These are phyloP conservation scores for Usnea hakonensis DNA, from an alignment of 495 filamentous ascomycete genomes.

Conservation along the genomic window DNA sequence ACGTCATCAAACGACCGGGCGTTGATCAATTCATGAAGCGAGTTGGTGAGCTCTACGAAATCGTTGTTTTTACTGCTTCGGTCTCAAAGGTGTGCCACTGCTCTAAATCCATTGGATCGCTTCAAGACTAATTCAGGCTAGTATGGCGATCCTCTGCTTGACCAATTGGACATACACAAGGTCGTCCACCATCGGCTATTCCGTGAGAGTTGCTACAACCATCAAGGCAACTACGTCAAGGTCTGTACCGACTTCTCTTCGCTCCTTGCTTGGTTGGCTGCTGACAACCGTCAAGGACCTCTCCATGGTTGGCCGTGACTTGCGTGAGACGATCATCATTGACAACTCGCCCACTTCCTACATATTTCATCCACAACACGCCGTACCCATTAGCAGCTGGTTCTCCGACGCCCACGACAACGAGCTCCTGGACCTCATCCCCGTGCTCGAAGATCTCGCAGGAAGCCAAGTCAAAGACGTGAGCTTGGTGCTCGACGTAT, in stretches of 20 bases:
- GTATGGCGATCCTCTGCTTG: slow-evolving; percentile 94
- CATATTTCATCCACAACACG: slow-evolving; percentile 98
- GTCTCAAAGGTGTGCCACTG: slow-evolving; percentile 77
- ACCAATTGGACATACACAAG: slow-evolving; percentile 95
- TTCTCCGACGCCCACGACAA: slow-evolving; percentile 99
- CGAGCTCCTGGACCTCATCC: slow-evolving; percentile 94
- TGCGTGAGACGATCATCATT: slow-evolving; percentile 98
- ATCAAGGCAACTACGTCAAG: slow-evolving; percentile 99
- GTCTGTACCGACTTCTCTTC: slow-evolving; percentile 31
- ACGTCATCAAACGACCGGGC: slow-evolving; percentile 96
- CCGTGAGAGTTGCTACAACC: slow-evolving; percentile 97
- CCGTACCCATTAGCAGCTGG: slow-evolving; percentile 99
- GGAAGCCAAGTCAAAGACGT: slow-evolving; percentile 83
- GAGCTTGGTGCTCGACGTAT: slow-evolving; percentile 94
- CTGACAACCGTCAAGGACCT: slow-evolving; percentile 53
- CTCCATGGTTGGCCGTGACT: slow-evolving; percentile 90
- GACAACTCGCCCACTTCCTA: slow-evolving; percentile 99
- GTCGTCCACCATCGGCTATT: slow-evolving; percentile 96
- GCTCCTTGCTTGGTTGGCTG: not conserved
- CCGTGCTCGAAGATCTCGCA: slow-evolving; percentile 95
- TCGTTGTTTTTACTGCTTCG: slow-evolving; percentile 97
- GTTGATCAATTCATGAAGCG: slow-evolving; percentile 99
- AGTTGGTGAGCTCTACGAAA: slow-evolving; percentile 94
- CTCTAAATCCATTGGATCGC: not conserved
- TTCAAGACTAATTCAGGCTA: slow-evolving; percentile 31